Conservation (phyloP, 2,329 filamentous ascomycete species). For the Hymenotorrendiella dingleyae region DNA sequence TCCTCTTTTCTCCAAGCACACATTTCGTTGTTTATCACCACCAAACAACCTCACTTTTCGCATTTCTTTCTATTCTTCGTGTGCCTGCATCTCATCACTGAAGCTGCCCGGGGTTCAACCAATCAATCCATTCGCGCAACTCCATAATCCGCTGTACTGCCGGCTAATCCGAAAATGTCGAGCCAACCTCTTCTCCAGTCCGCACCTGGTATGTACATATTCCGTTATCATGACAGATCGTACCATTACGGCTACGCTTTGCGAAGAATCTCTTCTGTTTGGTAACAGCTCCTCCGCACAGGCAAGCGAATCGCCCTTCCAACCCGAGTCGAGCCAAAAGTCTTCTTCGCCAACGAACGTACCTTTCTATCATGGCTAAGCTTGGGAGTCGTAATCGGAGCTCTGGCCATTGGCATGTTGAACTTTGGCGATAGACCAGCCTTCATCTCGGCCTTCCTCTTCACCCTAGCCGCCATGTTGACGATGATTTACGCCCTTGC, state of each 20-base stretch:
- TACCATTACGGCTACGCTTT: no score
- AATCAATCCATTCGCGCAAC: not conserved
- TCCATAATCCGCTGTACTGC: not conserved
- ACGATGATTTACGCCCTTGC: constrained; percentile 93
- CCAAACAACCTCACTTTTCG: no score
- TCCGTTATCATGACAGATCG: constrained; percentile 3
- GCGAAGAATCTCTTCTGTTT: not conserved
- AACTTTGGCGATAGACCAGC: constrained; percentile 96
- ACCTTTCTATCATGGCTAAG: constrained; percentile 99
- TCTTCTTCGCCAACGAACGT: constrained; percentile 99
- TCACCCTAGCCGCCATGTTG: constrained; percentile 89
- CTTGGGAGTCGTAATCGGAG: constrained; percentile 97
- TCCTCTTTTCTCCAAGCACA: no score
- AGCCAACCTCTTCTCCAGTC: constrained; percentile 94
- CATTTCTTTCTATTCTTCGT: no score
- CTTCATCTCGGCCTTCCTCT: constrained; percentile 88
- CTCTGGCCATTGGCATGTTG: constrained; percentile 90
- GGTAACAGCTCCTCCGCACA: constrained; percentile 33
- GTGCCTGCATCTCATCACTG: no score
- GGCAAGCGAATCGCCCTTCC: constrained; percentile 98
- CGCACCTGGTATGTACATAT: constrained; percentile 63
- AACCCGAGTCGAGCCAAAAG: constrained; percentile 96
- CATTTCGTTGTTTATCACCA: no score
- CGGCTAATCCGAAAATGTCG: constrained; percentile 58
- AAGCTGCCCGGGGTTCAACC: constrained; percentile 3